Percentiles rank a stretch among this genome's conserved stretches.
phyloP scores from a whole-genome alignment of 2,329 filamentous ascomycete genomes.

The Arthroderma sp. region DNA sequence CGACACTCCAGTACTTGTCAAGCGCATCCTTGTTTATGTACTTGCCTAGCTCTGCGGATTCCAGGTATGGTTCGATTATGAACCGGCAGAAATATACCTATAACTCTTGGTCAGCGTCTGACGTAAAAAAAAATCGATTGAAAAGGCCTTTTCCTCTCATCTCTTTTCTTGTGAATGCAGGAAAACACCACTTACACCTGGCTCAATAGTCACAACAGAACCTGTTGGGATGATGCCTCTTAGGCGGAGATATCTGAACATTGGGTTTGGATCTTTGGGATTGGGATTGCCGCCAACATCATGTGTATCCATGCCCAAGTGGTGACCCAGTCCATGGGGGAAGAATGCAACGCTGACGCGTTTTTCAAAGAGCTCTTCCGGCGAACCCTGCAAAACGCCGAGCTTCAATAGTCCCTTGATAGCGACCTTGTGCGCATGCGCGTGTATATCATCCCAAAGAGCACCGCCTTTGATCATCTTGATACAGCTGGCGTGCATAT shows the following conservation, averaged over 20 bases:
- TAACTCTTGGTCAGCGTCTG: not conserved
- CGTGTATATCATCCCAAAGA: conserved; percentile 58
- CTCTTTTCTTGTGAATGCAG: not conserved
- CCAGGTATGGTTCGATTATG: conserved; percentile 69
- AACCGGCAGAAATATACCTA: conserved; percentile 83
- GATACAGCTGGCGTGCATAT: conserved; percentile 71
- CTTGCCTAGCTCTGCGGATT: conserved; percentile 55
- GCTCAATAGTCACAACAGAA: conserved; percentile 86
- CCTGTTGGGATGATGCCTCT: conserved; percentile 61
- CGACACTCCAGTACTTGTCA: conserved; percentile 72
- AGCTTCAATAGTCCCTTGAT: conserved; percentile 56
- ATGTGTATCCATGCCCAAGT: conserved; percentile 85
- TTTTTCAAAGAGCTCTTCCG: conserved; percentile 58
- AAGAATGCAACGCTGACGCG: conserved; percentile 84
- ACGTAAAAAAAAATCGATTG: not conserved
- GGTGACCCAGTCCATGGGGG: conserved; percentile 81
- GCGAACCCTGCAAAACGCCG: conserved; percentile 54
- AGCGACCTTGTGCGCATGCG: conserved; percentile 58
- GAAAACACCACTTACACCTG: conserved; percentile 48
- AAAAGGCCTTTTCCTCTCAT: not conserved
- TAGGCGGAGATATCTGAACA: conserved; percentile 80
- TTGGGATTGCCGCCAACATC: conserved; percentile 64
- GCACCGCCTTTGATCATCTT: conserved; percentile 54
- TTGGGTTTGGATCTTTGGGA: conserved; percentile 62
- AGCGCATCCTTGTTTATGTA: conserved; percentile 65